Percentiles rank a stretch among this genome's conserved stretches.
phyloP scores from a whole-genome alignment of 1,139 yeast genomes.

The Blastobotrys serpentis region DNA sequence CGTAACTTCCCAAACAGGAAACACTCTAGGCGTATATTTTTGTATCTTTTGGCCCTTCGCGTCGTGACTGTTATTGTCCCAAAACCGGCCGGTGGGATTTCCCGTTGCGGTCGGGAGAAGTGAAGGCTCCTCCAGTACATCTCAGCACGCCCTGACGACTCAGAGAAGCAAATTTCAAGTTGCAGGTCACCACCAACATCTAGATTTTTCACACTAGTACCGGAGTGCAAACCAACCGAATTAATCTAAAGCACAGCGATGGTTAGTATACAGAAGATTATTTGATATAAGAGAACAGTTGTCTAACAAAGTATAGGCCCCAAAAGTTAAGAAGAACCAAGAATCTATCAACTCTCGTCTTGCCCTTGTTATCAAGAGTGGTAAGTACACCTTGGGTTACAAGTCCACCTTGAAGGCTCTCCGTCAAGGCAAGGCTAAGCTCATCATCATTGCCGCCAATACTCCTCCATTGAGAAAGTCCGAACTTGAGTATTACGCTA shows the following conservation, averaged over 20 bases:
- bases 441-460: constrained; percentile 97
- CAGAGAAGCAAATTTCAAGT: no score
- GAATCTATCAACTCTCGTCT: constrained; percentile 98
- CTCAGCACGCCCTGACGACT: no score
- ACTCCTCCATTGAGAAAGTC: constrained; percentile 99
- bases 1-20: not conserved
- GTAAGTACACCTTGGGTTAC: constrained; percentile 99
- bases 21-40: not conserved
- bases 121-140: no score
- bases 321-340: constrained; percentile 81
- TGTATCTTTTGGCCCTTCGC: not conserved
- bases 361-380: constrained; percentile 97
- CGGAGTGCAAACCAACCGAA: constrained; percentile 77
- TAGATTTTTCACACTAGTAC: no score
- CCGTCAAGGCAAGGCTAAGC: constrained; percentile 99
- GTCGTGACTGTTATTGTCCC: no score
- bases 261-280: no score
- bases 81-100: no score
- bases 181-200: no score
- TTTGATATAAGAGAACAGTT: no score
- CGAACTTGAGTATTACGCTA: constrained; percentile 99
- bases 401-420: constrained; percentile 97
- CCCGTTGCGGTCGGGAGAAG: no score
- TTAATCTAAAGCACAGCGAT: constrained; percentile 75
- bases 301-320: no score